These are phyloP conservation scores for Jackrogersella minutella DNA, from an alignment of 495 filamentous ascomycete species.

Conservation along the genomic window DNA sequence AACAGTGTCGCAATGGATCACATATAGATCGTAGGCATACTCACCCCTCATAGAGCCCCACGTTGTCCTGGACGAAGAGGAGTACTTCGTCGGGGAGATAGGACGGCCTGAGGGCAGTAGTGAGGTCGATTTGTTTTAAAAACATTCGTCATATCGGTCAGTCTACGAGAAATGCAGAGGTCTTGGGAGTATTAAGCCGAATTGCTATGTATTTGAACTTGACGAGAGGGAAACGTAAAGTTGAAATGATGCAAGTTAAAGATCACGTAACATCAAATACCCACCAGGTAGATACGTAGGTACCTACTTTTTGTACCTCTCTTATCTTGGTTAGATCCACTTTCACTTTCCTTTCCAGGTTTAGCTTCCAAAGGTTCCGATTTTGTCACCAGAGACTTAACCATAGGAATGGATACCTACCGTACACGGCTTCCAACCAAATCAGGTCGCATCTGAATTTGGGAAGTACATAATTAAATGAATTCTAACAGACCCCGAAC, in stretches of 20 bases:
- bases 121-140: conserved; percentile 92
- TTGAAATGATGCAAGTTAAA: conserved; percentile 4
- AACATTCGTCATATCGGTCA: conserved; percentile 79
- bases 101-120: conserved; percentile 89
- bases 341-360: too few relatives aligned
- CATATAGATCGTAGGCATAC: conserved; percentile 39
- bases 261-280: too few relatives aligned
- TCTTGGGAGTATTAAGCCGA: background rate
- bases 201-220: background rate
- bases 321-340: too few relatives aligned
- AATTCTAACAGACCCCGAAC: too few relatives aligned
- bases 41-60: conserved; percentile 97
- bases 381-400: too few relatives aligned
- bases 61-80: conserved; percentile 95
- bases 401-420: too few relatives aligned
- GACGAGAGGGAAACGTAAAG: background rate
- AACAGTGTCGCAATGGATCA: conserved; percentile 9
- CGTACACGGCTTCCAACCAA: too few relatives aligned
- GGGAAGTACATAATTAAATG: too few relatives aligned
- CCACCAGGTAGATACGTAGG: background rate
- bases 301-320: too few relatives aligned
- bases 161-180: background rate
- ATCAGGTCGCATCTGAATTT: too few relatives aligned
- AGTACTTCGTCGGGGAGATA: conserved; percentile 89
- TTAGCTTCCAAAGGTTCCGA: too few relatives aligned